Percentiles rank a stretch among this genome's conserved stretches.
Evolutionary conservation across 805 yeast species (phyloP).

Genomic region (Cyberlindnera mississippiensis): DNA sequence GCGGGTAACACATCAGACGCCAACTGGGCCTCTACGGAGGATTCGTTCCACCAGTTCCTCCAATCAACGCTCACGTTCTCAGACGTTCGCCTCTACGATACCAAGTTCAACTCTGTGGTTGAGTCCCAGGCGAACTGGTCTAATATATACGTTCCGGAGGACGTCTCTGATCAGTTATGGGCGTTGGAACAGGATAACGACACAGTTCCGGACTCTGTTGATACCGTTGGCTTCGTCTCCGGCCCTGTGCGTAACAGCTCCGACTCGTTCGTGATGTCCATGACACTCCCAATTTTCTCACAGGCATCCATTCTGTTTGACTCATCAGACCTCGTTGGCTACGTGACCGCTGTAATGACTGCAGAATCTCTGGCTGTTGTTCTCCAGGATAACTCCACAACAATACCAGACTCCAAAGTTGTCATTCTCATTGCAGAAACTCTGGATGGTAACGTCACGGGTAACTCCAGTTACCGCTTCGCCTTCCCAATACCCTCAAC

Average conservation of each 20-base stretch:
- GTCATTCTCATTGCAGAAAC: constrained; percentile 23
- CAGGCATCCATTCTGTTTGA: constrained; percentile 64
- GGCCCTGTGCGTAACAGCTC: constrained; percentile 58
- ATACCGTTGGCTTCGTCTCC: constrained; percentile 46
- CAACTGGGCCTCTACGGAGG: constrained; percentile 43
- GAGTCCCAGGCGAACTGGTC: constrained; percentile 39
- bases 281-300: constrained; percentile 73
- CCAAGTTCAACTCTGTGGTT: constrained; percentile 46
- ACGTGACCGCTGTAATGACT: constrained; percentile 53
- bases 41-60: constrained; percentile 56
- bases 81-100: constrained; percentile 64
- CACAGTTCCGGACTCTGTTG: constrained; percentile 41
- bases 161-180: constrained; percentile 36
- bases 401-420: constrained; percentile 8
- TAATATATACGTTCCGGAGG: constrained; percentile 30
- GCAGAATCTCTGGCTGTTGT: constrained; percentile 40
- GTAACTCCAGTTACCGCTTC: constrained; percentile 35
- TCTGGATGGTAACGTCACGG: constrained; percentile 20
- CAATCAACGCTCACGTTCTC: constrained; percentile 60
- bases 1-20: constrained; percentile 66
- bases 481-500: constrained; percentile 31
- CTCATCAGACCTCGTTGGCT: constrained; percentile 55
- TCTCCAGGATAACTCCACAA: constrained; percentile 18
- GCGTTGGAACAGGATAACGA: constrained; percentile 45
- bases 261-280: constrained; percentile 53